phyloP scores from a whole-genome alignment of 73 alveolate species.

The Blepharisma japonicum region DNA sequence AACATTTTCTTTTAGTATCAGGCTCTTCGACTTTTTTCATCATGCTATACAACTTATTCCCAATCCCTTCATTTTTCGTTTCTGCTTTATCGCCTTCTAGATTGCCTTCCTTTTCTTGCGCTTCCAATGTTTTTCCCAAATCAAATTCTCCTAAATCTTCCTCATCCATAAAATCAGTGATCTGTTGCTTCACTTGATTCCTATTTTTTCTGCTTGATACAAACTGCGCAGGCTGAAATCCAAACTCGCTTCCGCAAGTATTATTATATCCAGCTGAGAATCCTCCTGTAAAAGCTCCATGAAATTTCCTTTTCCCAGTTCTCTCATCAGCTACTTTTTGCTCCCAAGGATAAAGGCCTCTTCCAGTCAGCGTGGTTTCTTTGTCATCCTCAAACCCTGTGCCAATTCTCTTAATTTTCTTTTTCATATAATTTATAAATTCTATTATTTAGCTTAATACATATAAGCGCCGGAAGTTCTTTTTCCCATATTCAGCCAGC shows the following conservation, averaged over 20 bases:
- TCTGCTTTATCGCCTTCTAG: background rate
- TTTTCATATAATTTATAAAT: background rate
- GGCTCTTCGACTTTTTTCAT: background rate
- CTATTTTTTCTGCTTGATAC: conserved; percentile 38
- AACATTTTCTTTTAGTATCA: background rate
- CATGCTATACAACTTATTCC: background rate
- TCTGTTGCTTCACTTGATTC: conserved; percentile 38
- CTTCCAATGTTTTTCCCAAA: background rate
- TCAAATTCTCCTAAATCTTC: conserved; percentile 59
- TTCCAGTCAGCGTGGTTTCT: conserved; percentile 23
- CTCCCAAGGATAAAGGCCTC: conserved; percentile 26
- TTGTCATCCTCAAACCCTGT: background rate
- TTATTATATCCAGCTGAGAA: conserved; percentile 64
- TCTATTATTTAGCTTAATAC: too few relatives aligned
- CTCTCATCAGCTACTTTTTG: conserved; percentile 44
- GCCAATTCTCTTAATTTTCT: conserved; percentile 15
- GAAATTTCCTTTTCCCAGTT: conserved; percentile 60
- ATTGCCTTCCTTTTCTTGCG: background rate
- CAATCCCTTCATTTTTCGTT: background rate
- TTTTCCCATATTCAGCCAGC: too few relatives aligned
- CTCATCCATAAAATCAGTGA: conserved; percentile 68
- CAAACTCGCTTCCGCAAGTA: conserved; percentile 58
- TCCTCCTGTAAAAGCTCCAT: conserved; percentile 79
- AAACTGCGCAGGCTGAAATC: conserved; percentile 59
- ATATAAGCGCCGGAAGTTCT: too few relatives aligned